Evolutionary conservation across 768 basidiomycete species (phyloP), one percentile per base, ranked within the genome.

Genomic region (Naematelia aurantialba): DNA sequence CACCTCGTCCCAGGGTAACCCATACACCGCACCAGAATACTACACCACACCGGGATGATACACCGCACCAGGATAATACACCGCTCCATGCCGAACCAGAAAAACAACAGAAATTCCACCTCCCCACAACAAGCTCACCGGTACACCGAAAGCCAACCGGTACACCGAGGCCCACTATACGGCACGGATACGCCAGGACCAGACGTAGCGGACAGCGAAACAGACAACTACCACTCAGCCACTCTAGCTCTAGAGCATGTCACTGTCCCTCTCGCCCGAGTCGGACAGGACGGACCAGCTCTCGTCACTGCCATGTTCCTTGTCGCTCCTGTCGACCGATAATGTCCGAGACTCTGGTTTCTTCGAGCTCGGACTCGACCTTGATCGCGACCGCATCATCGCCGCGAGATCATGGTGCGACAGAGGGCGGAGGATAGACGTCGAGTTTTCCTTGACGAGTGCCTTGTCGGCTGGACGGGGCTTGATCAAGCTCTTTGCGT

Each of bases 401-500:
- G 34, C 8, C 8, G 34, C 45, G 46, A 30, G 49, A 48, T 39
- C 11, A 42, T 45, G 25, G 47, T 39, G 45, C 30, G 52, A n/a
- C 45, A 68, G 22, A 14, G 63, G 63, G 34, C 51, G 46, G 22
- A 70, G 57, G 12, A 65, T 52, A 26, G 55, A 59, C 27, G 60
- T 57, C 11, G 58, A 53, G 53, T 63, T 62, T 59, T 58, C 21
- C 66, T 58, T 4, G 54, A 31, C 3, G 39, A 52, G 4, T 65
- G 34, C 63, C 4, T 58, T 46, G n/a, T 50, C 31, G 22, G 29
- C 44, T 5, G 62, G 62, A 3, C 27, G 63, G 4, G 82, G 83
- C 74, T 91, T 93, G 65, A 97, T 85, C 51, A 96, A 78, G 5
- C 88, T 87, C 31, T 88, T 85, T 31, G 94, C 91, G 75, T 97